Percentiles rank a stretch among this genome's conserved stretches.
These are phyloP conservation scores for Populus ilicifolia DNA, from an alignment of 345 rosid species.

Conservation along the genomic window DNA sequence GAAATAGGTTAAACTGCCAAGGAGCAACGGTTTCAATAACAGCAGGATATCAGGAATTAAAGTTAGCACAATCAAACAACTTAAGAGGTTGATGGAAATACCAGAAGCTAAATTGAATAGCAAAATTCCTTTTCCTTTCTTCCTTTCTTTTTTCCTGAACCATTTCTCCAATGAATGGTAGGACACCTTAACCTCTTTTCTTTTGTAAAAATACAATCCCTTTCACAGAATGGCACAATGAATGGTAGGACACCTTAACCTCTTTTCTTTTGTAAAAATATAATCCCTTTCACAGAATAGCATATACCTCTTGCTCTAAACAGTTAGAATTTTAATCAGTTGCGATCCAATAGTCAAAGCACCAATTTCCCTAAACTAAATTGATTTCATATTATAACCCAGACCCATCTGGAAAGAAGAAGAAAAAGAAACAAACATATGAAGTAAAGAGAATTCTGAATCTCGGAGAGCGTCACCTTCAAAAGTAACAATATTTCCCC, in stretches of 20 bases:
- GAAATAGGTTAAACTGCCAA: neutral
- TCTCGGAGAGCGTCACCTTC: neutral
- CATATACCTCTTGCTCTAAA: neutral
- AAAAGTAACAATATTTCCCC: neutral
- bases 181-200: neutral
- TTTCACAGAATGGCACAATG: neutral
- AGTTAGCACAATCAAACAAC: neutral
- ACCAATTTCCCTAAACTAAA: neutral
- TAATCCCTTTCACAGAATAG: neutral
- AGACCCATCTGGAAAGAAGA: neutral
- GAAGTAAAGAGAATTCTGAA: neutral
- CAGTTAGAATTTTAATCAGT: neutral
- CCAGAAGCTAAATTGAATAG: neutral
- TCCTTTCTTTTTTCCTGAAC: too few relatives aligned
- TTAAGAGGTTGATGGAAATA: neutral
- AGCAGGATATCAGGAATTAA: neutral
- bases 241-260: neutral
- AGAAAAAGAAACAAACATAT: neutral
- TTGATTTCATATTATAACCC: neutral
- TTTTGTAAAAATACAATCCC: neutral
- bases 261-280: neutral
- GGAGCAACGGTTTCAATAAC: neutral
- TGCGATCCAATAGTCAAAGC: neutral
- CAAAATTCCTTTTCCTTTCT: neutral
- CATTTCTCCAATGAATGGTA: neutral